Evolutionary conservation across 2,329 filamentous ascomycete genomes (phyloP), one percentile per base, ranked within the genome.

Genomic region (Alternaria longipes): DNA sequence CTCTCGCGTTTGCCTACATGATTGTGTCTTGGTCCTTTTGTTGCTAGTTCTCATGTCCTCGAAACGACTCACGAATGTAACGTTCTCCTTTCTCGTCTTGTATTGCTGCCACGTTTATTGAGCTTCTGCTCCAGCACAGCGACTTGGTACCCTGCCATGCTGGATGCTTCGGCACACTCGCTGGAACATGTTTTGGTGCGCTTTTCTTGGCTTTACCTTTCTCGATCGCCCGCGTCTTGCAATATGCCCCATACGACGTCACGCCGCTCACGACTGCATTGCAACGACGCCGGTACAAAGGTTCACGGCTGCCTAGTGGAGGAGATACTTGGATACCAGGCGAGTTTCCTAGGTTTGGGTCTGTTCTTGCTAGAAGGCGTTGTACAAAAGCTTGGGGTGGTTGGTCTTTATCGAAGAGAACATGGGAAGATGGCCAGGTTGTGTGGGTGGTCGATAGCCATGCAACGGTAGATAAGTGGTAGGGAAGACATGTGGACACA

Each of bases 181-280:
- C 54, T 63, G 59, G 59, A 50, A 59, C 36, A 24, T 30, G 42
- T 56, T 49, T 50, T 56, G 41, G 20, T 34, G 56, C 34, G 16
- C 3, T 50, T 50, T 36, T 22, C 26, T 24, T 24, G n/a, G 30
- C 45, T 60, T 57, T 36, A 41, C 28, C 47, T 59, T 59, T 54
- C 49, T 59, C 59, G 44, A 56, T 61, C 47, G 50, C 59, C 51
- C 34, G 36, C 55, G 53, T 58, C 30, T 59, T 59, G 67, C 65
- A 56, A 70, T 70, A 74, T 70, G 68, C 69, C 69, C 62, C 63
- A 63, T 54, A 74, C 61, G 67, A 72, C 59, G 60, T 70, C 62
- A 74, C 62, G 69, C 64, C 55, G 64, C 61, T 67, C 54, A 71
- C 64, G 70, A 71, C 47, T 67, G 65, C 65, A 70, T 65, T 62